A percentile compares a stretch with the other conserved stretches of the same genome.
Conservation (phyloP, 1,284 basidiomycete genomes). For the Marasmius fiardii region DNA sequence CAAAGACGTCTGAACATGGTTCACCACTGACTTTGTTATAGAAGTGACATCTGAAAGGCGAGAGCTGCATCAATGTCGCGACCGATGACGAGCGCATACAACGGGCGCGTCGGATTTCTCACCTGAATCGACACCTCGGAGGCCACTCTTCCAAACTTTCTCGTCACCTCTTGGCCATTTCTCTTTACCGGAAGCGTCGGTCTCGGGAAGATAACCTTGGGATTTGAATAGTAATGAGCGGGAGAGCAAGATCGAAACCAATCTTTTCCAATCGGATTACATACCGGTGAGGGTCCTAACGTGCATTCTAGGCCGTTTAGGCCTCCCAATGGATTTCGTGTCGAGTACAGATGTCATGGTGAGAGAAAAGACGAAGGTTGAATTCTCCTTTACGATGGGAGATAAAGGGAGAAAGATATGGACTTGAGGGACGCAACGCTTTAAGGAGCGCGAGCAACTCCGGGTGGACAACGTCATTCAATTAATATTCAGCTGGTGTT, state of each 20-base stretch:
- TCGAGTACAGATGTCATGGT: constrained; percentile 59
- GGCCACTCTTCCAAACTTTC: constrained; percentile 69
- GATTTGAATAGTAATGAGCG: constrained; percentile 2
- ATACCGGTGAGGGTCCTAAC: constrained; percentile 72
- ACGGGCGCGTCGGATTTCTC: constrained; percentile 18
- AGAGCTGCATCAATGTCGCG: constrained; percentile 2
- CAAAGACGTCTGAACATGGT: constrained; percentile 84
- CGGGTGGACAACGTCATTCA: too few relatives aligned
- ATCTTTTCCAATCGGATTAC: too few relatives aligned
- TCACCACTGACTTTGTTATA: constrained; percentile 81
- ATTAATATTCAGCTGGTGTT: too few relatives aligned
- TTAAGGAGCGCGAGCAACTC: neutral
- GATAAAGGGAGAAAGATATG: neutral
- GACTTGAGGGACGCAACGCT: neutral
- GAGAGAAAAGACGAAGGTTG: neutral
- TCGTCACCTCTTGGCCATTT: constrained; percentile 87
- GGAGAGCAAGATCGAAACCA: constrained; percentile 2
- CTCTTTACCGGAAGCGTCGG: constrained; percentile 71
- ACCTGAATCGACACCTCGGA: constrained; percentile 59
- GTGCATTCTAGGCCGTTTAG: constrained; percentile 57
- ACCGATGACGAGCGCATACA: neutral
- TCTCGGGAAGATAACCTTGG: constrained; percentile 71
- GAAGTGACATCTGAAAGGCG: constrained; percentile 47
- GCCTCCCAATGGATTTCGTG: constrained; percentile 59
- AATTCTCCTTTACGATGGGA: neutral